Conservation (phyloP, 768 basidiomycete genomes). For the Asterophora parasitica region DNA sequence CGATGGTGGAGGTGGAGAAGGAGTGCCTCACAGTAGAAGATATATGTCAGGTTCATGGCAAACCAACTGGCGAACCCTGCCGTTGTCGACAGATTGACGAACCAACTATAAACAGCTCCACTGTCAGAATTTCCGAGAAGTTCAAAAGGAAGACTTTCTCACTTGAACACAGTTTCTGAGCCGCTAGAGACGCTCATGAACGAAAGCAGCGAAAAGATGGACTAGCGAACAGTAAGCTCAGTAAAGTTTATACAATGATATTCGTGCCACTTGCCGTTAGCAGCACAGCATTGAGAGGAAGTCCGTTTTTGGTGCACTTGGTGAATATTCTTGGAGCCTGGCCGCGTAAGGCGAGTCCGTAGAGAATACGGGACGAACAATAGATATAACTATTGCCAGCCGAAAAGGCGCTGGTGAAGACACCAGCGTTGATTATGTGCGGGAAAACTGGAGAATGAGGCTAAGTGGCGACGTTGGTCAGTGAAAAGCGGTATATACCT, state of each 20-base stretch:
- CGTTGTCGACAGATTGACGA: constrained; percentile 63
- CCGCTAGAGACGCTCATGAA: constrained; percentile 66
- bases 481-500: constrained; percentile 22
- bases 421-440: constrained; percentile 65
- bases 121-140: neutral
- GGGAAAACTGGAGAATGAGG: constrained; percentile 40
- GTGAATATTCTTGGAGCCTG: constrained; percentile 43
- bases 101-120: constrained; percentile 42
- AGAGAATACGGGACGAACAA: constrained; percentile 46
- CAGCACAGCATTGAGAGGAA: constrained; percentile 39
- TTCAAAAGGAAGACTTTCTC: constrained; percentile 13
- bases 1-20: neutral
- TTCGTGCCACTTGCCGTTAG: constrained; percentile 24
- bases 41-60: constrained; percentile 65
- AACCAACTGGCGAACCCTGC: constrained; percentile 69
- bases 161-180: constrained; percentile 55
- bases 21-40: constrained; percentile 55
- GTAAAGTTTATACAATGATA: neutral
- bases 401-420: constrained; percentile 71
- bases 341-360: constrained; percentile 48
- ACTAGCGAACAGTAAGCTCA: constrained; percentile 20
- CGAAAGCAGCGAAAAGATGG: constrained; percentile 42
- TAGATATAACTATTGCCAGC: constrained; percentile 66
- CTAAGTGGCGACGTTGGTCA: neutral
- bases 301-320: constrained; percentile 42